phyloP scores from a whole-genome alignment of 2,329 filamentous ascomycete species.

The Bisporella sp. region DNA sequence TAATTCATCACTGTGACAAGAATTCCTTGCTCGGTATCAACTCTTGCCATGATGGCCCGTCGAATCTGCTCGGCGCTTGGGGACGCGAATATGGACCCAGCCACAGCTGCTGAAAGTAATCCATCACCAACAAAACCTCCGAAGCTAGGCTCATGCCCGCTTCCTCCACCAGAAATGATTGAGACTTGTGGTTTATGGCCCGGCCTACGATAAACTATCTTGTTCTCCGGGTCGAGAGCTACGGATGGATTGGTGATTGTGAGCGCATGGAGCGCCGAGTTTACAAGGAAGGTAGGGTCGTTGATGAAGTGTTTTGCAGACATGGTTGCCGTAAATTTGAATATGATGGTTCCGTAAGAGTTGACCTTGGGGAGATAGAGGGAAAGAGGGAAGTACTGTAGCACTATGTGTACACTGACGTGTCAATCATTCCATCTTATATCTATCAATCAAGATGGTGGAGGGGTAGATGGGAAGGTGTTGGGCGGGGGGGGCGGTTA shows the following conservation, averaged over 20 bases:
- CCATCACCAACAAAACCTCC: constrained; percentile 78
- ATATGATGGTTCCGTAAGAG: not conserved
- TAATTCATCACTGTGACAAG: constrained; percentile 96
- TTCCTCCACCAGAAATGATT: constrained; percentile 81
- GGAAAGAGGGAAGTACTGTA: not conserved
- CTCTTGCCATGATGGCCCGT: constrained; percentile 63
- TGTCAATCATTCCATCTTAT: too few species aligned
- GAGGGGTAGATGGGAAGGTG: too few species aligned
- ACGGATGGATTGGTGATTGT: constrained; percentile 81
- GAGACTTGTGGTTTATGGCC: constrained; percentile 58
- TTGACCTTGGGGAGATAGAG: not conserved
- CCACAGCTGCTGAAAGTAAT: constrained; percentile 72
- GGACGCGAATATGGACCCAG: constrained; percentile 81
- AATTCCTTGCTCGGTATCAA: constrained; percentile 66
- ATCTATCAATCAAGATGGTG: too few species aligned
- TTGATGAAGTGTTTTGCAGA: constrained; percentile 83
- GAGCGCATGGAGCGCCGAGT: constrained; percentile 66
- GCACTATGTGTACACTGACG: too few species aligned
- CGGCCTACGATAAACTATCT: constrained; percentile 73
- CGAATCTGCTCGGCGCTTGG: constrained; percentile 79
- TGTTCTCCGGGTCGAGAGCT: constrained; percentile 70
- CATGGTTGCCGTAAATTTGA: constrained; percentile 27
- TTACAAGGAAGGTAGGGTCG: constrained; percentile 72
- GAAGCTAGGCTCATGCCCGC: constrained; percentile 86
- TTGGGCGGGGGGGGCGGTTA: too few species aligned